Evolutionary conservation across 495 filamentous ascomycete genomes (phyloP).

Genomic region (Viridothelium virens): DNA sequence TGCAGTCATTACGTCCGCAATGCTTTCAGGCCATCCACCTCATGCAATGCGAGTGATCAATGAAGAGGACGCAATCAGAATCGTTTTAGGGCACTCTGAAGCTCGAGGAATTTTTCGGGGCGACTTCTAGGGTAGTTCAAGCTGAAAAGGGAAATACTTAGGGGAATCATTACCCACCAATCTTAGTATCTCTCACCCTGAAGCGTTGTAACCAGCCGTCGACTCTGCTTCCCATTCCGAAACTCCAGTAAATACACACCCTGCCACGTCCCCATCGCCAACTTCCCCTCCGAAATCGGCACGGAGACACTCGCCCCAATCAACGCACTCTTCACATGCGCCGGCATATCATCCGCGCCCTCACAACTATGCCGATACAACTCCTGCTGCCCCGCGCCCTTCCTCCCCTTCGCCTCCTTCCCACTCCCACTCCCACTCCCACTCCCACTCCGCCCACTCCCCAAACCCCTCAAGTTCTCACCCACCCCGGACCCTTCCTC

Average conservation of each 20-base stretch:
- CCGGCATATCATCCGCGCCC: conserved; percentile 90
- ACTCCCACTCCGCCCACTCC: conserved; percentile 1
- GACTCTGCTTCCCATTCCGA: conserved; percentile 60
- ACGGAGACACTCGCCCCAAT: conserved; percentile 83
- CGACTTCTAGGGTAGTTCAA: too few relatives aligned
- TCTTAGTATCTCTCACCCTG: conserved; percentile 77
- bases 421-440: conserved; percentile 8
- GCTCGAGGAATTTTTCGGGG: too few relatives aligned
- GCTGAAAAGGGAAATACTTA: too few relatives aligned
- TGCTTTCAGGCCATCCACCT: too few relatives aligned
- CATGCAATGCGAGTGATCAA: too few relatives aligned
- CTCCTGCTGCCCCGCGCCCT: conserved; percentile 26
- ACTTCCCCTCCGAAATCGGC: conserved; percentile 75
- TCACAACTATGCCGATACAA: conserved; percentile 86
- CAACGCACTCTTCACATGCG: conserved; percentile 85
- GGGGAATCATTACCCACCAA: too few relatives aligned
- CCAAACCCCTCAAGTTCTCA: neutral
- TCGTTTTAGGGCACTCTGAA: too few relatives aligned
- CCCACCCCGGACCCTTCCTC: conserved; percentile 54
- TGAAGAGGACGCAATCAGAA: too few relatives aligned
- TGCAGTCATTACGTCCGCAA: too few relatives aligned
- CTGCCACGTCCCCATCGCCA: conserved; percentile 68
- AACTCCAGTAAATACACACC: conserved; percentile 97
- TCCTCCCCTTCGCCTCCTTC: conserved; percentile 10
- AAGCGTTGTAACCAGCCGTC: conserved; percentile 85